Evolutionary conservation across 768 basidiomycete species (phyloP), one percentile per base, ranked within the genome.

Genomic region (Tylopilus vinaceipallidus): DNA sequence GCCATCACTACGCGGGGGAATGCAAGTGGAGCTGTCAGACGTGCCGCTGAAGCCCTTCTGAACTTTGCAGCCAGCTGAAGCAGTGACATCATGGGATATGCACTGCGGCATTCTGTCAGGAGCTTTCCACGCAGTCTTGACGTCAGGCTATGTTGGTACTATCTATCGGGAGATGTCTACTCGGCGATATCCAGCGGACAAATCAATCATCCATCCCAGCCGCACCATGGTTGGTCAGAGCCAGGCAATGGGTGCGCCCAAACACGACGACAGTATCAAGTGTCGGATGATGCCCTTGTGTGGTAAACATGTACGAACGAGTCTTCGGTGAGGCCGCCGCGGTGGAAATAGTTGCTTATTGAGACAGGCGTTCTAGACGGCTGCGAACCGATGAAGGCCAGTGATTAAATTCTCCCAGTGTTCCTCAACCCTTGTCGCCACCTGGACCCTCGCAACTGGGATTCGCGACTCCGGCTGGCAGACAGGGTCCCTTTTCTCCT

Each of bases 11-110:
- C 48, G 56, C 49, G 24, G 36, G 45, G 41, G 40, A 53, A 56
- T 37, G 50, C 29, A 29, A 22, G 54, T 59, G 54, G 55, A 53
- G 47, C 44, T 60, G 48, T 54, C 36, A 43, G 50, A 42, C 42
- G 44, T 51, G 37, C 42, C 38, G 34, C 43, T 30, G 40, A 44
- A 37, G 42, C 49, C 47, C 50, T 52, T 56, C 53, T 49, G 22
- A 46, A 29, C 49, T 42, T 51, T 62, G 47, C 38, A 42, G 55
- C 36, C 11, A 23, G 45, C 45, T 52, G 53, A 44, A 45, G 32
- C 13, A 42, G 49, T 66, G 62, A 59, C 60, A 54, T 62, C 60
- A 63, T 63, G 37, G 40, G 49, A 56, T 48, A 59, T 46, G 41
- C 49, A 64, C 55, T 20, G 54, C 60, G n/a, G n/a, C n/a, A n/a